Evolutionary conservation across 768 basidiomycete species (phyloP).

Genomic region (Agaricus subrufescens): DNA sequence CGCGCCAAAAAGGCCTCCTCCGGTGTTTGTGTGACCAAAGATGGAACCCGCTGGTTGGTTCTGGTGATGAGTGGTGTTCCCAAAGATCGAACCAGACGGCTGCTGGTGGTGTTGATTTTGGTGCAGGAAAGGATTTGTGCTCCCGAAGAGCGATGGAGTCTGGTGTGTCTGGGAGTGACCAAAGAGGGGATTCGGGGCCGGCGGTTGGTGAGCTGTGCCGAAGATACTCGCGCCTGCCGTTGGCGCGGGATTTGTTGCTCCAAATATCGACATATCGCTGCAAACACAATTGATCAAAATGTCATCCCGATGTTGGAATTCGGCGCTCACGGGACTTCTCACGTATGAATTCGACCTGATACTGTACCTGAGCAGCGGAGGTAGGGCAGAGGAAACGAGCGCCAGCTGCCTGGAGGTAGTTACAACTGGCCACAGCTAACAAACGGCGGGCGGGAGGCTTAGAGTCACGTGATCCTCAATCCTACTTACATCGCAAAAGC

Average conservation of each 20-base stretch:
- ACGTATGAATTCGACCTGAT: too few species aligned
- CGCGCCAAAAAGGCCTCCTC: conserved; percentile 10
- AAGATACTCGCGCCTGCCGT: conserved; percentile 17
- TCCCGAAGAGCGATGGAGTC: conserved; percentile 19
- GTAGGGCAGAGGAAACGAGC: too few species aligned
- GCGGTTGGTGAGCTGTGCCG: conserved; percentile 15
- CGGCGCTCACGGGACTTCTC: background rate
- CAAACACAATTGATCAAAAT: conserved; percentile 1
- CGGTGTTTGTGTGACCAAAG: background rate
- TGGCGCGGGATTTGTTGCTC: conserved; percentile 12
- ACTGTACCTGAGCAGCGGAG: too few species aligned
- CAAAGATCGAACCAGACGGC: conserved; percentile 2
- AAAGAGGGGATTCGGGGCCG: too few species aligned
- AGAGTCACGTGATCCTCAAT: background rate
- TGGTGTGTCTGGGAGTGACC: background rate
- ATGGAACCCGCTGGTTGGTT: background rate
- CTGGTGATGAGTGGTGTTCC: conserved; percentile 3
- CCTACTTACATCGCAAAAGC: background rate
- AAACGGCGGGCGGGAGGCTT: too few species aligned
- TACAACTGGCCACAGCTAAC: too few species aligned
- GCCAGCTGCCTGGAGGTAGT: background rate
- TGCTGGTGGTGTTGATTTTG: background rate
- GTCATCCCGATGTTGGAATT: background rate
- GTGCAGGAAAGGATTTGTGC: conserved; percentile 5
- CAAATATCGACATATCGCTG: conserved; percentile 22